Evolutionary conservation across 2,329 filamentous ascomycete species (phyloP), one percentile per base, ranked within the genome.

Genomic region (Acrodontium crateriforme): DNA sequence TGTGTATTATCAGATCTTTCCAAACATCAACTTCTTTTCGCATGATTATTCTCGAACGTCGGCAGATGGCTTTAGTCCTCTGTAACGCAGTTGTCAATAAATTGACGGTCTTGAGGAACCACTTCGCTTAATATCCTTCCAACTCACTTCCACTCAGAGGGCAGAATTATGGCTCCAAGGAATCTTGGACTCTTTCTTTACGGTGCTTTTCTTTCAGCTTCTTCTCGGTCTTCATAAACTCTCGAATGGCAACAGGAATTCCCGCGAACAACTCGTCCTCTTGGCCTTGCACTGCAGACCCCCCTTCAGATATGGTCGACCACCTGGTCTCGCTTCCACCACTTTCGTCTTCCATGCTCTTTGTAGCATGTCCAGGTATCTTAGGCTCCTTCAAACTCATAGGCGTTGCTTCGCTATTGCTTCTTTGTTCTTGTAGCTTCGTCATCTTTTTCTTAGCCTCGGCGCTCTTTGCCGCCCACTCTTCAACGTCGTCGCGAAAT

Each of bases 191-290:
- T n/a, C n/a, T n/a, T n/a, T n/a, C n/a, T n/a, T n/a, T n/a, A n/a
- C n/a, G n/a, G n/a, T n/a, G n/a, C n/a, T n/a, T n/a, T n/a, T n/a
- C 66, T 55, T 82, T 87, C 35, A 98, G 55, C 53, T 65, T 77
- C 67, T 95, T 95, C 62, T 98, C 89, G 35, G 78, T 84, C 62
- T 78, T 83, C 87, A 98, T 95, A 47, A 98, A 98, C 54, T 93
- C 87, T 36, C 82, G 66, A 40, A 98, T 94, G 0, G 87, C 89
- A 7, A 95, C 80, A 0, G 89, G 87, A 28, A 98, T 74, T 40
- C 71, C 72, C 27, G 71, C 69, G 46, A 92, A 91, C 18, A 92
- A 50, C 27, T 81, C 74, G 2, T 74, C 73, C 30, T 71, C 63
- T 44, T 31, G 30, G 3, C 22, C 38, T 9, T 25, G 15, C 18